Evolutionary conservation across 2,329 filamentous ascomycete genomes (phyloP).

Genomic region (Aspergillus floridensis): DNA sequence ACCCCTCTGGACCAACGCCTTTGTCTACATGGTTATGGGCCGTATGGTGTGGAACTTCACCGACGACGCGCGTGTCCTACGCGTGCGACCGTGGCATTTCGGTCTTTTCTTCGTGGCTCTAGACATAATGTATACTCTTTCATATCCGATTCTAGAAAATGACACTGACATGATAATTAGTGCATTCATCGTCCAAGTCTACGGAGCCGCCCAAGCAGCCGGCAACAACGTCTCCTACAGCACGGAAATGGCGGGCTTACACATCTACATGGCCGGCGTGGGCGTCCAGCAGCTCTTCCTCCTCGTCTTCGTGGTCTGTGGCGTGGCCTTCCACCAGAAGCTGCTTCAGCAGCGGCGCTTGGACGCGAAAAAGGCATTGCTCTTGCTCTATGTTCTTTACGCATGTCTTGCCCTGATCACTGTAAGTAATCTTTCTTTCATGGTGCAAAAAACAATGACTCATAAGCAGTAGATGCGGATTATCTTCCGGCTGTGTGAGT

Average conservation of each 20-base stretch:
- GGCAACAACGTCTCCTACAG: not conserved
- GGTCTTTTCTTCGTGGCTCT: not conserved
- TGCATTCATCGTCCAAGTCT: not conserved
- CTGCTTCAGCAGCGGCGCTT: not conserved
- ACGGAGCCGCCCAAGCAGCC: not conserved
- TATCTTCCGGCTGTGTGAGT: not conserved
- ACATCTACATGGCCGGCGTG: not conserved
- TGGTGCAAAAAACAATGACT: not conserved
- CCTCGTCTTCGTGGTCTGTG: not conserved
- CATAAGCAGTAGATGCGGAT: not conserved
- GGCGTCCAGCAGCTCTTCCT: not conserved
- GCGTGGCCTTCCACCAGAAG: not conserved
- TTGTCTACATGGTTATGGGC: constrained; percentile 1
- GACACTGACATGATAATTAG: not conserved
- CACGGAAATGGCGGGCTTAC: not conserved
- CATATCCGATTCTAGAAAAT: not conserved
- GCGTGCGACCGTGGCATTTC: not conserved
- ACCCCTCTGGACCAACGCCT: not conserved
- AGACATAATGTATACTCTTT: not conserved
- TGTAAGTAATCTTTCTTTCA: not conserved
- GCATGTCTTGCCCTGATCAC: not conserved
- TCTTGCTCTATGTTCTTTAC: not conserved
- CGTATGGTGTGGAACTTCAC: constrained; percentile 3
- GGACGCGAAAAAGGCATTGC: not conserved
- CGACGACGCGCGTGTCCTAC: not conserved